Percentiles rank a stretch among this genome's conserved stretches.
Conservation (phyloP, 345 rosid species). For the Brassica juncea region DNA sequence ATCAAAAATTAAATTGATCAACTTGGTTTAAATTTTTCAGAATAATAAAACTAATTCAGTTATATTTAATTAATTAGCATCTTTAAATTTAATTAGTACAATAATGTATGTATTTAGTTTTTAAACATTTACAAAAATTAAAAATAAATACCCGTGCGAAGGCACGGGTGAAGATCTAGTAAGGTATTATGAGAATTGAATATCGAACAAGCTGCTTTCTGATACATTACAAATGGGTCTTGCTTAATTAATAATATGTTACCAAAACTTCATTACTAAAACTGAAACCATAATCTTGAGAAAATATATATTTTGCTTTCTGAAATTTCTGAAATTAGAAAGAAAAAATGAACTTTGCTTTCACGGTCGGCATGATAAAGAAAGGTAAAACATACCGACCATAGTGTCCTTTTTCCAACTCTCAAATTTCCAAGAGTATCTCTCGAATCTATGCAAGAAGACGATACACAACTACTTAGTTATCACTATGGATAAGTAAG, state of each 20-base stretch:
- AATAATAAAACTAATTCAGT: too few species aligned
- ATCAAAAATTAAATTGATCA: too few species aligned
- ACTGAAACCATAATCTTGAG: slow-evolving; percentile 7
- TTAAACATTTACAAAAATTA: too few species aligned
- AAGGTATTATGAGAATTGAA: background rate
- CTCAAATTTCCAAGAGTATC: background rate
- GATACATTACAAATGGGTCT: background rate
- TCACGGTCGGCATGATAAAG: slow-evolving; percentile 16
- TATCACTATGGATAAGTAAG: background rate
- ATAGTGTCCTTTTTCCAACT: slow-evolving; percentile 13
- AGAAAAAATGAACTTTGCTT: slow-evolving; percentile 25
- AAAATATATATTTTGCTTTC: background rate
- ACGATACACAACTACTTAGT: slow-evolving; percentile 1
- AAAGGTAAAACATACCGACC: slow-evolving; percentile 35
- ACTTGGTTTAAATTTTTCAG: too few species aligned
- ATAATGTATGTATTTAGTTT: too few species aligned
- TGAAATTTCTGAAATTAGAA: slow-evolving; percentile 35
- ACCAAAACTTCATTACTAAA: slow-evolving; percentile 13
- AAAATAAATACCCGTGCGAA: too few species aligned
- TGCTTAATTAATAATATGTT: background rate
- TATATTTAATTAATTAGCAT: too few species aligned
- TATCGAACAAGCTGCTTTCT: background rate
- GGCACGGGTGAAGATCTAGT: too few species aligned
- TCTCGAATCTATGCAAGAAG: background rate
- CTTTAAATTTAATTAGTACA: too few species aligned